Percentiles rank a stretch among this genome's conserved stretches.
These are phyloP conservation scores for Metschnikowia picachoensis DNA, from an alignment of 805 yeast genomes.

Conservation along the genomic window DNA sequence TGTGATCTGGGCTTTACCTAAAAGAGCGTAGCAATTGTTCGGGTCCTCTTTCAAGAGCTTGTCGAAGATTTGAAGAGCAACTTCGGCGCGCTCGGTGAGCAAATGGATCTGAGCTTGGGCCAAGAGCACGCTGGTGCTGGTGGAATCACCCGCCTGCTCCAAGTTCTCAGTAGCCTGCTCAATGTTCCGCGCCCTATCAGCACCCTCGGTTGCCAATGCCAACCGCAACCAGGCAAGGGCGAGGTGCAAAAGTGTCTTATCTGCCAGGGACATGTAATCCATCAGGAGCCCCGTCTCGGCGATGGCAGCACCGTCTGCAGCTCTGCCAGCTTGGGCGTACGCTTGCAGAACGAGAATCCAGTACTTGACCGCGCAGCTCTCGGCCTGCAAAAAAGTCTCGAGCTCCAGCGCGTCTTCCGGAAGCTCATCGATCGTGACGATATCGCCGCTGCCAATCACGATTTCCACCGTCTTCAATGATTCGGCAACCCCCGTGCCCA, in stretches of 20 bases:
- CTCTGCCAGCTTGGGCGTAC: constrained; percentile 59
- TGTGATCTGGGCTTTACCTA: constrained; percentile 80
- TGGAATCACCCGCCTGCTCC: constrained; percentile 14
- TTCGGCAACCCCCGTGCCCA: constrained; percentile 27
- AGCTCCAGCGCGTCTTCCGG: constrained; percentile 90
- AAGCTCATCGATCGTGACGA: constrained; percentile 80
- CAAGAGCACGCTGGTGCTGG: constrained; percentile 44
- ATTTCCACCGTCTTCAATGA: constrained; percentile 47
- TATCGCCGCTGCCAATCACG: constrained; percentile 73
- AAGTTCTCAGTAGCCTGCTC: constrained; percentile 23
- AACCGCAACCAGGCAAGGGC: constrained; percentile 74
- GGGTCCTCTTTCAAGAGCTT: constrained; percentile 50
- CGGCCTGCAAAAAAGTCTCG: constrained; percentile 72
- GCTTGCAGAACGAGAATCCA: constrained; percentile 87
- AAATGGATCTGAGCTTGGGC: constrained; percentile 66
- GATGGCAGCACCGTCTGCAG: constrained; percentile 61
- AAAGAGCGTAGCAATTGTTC: constrained; percentile 66
- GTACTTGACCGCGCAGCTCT: constrained; percentile 67
- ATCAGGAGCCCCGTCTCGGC: constrained; percentile 54
- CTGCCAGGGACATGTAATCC: constrained; percentile 35
- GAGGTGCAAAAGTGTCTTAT: constrained; percentile 51
- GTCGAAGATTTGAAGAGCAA: constrained; percentile 69
- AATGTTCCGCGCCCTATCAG: constrained; percentile 23
- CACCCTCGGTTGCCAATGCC: constrained; percentile 26
- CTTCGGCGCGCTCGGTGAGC: constrained; percentile 59